Percentiles rank a stretch among this genome's conserved stretches.
Evolutionary conservation across 2,329 filamentous ascomycete species (phyloP).

Genomic region (Ceratocystis albifundus): DNA sequence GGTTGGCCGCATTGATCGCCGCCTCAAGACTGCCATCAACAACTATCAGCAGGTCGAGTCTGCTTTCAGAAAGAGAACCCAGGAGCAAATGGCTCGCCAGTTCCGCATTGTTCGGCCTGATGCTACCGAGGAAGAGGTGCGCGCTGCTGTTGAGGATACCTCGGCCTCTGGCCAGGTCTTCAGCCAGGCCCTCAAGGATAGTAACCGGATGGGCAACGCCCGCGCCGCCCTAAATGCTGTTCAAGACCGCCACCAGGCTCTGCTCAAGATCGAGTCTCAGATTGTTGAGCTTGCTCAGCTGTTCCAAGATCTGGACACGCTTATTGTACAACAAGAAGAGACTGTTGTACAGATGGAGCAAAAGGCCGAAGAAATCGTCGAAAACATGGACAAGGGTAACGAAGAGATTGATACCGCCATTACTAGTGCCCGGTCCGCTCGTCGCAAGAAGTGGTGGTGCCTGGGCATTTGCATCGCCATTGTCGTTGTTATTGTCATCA

Average conservation of each 20-base stretch:
- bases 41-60: constrained; percentile 71
- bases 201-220: constrained; percentile 69
- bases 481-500: constrained; percentile 41
- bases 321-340: constrained; percentile 77
- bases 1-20: constrained; percentile 67
- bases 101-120: constrained; percentile 82
- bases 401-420: constrained; percentile 73
- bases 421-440: constrained; percentile 63
- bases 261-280: constrained; percentile 84
- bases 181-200: constrained; percentile 72
- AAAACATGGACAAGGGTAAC: constrained; percentile 77
- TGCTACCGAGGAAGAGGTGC: constrained; percentile 65
- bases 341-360: constrained; percentile 71
- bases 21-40: constrained; percentile 69
- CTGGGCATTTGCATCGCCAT: constrained; percentile 57
- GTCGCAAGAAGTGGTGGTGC: constrained; percentile 96
- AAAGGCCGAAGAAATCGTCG: constrained; percentile 73
- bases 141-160: constrained; percentile 58
- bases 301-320: constrained; percentile 77
- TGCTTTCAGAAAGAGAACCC: constrained; percentile 65
- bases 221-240: constrained; percentile 69
- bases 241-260: constrained; percentile 68
- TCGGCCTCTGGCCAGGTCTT: constrained; percentile 67
- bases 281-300: constrained; percentile 78
- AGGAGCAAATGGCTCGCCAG: constrained; percentile 77